phyloP scores from a whole-genome alignment of 192 early-diverging fungal species.

The Radiomyces spectabilis region DNA sequence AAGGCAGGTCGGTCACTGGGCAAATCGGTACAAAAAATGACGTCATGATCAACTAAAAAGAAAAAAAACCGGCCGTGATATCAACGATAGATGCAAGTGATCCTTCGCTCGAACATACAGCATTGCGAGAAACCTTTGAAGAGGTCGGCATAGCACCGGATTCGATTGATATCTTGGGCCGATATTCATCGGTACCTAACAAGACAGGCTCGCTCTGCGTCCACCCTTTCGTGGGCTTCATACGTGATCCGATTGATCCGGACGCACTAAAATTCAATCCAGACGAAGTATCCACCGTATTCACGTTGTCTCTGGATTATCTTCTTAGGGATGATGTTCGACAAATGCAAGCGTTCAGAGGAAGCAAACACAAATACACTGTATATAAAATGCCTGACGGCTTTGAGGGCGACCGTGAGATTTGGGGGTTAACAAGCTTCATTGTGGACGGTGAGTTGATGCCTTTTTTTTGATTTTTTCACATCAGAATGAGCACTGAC shows the following conservation, averaged over 20 bases:
- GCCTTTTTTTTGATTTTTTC: no score
- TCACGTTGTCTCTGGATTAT: slow-evolving; percentile 59
- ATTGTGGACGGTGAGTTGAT: slow-evolving; percentile 50
- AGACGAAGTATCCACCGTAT: slow-evolving; percentile 63
- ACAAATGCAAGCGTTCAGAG: slow-evolving; percentile 42
- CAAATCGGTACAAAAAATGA: not conserved
- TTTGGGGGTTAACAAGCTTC: slow-evolving; percentile 81
- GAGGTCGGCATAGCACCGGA: slow-evolving; percentile 54
- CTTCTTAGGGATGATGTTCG: slow-evolving; percentile 44
- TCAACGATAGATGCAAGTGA: slow-evolving; percentile 44
- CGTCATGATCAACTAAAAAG: no score
- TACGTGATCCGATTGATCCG: slow-evolving; percentile 36
- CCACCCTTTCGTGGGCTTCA: slow-evolving; percentile 54
- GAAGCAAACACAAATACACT: slow-evolving; percentile 42
- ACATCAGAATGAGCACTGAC: no score
- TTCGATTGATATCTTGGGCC: slow-evolving; percentile 52
- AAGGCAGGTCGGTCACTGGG: slow-evolving; percentile 31
- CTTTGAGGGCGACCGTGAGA: slow-evolving; percentile 33
- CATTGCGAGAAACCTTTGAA: slow-evolving; percentile 75
- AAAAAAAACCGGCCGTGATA: not conserved
- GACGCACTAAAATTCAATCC: slow-evolving; percentile 37
- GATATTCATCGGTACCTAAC: slow-evolving; percentile 55
- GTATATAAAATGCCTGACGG: slow-evolving; percentile 46
- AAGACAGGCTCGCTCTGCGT: slow-evolving; percentile 46
- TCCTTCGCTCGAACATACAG: slow-evolving; percentile 46